Conservation (phyloP, 2,329 filamentous ascomycete species). For the Ophiocordyceps sinensis region DNA sequence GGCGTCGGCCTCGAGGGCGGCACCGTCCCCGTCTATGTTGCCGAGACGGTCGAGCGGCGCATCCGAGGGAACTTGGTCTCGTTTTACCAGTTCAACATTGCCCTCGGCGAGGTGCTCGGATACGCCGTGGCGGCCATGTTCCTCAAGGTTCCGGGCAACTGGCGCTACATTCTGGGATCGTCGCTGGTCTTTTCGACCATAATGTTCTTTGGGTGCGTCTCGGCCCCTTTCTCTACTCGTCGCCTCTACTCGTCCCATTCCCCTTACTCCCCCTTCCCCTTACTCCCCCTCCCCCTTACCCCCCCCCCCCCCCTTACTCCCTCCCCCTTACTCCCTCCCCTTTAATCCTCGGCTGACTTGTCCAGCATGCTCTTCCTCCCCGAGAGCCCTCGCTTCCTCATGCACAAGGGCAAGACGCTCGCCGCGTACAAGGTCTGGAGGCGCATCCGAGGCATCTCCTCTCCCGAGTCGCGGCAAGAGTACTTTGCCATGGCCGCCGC, state of each 20-base stretch:
- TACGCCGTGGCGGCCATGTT: constrained; percentile 63
- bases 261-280: no score
- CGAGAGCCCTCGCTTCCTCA: constrained; percentile 52
- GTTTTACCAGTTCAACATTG: constrained; percentile 64
- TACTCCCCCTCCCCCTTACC: no score
- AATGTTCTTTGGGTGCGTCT: constrained; percentile 22
- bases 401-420: constrained; percentile 43
- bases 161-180: constrained; percentile 60
- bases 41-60: constrained; percentile 53
- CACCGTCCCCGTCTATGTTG: constrained; percentile 62
- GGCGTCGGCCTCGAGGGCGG: constrained; percentile 62
- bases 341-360: background rate
- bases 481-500: constrained; percentile 59
- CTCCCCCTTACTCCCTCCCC: no score
- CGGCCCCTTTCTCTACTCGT: no score
- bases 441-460: constrained; percentile 48
- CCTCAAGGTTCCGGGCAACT: constrained; percentile 52
- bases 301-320: no score
- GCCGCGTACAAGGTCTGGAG: constrained; percentile 52
- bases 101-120: constrained; percentile 57
- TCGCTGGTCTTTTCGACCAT: constrained; percentile 51
- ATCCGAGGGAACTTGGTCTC: constrained; percentile 60
- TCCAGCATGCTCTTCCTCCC: constrained; percentile 57
- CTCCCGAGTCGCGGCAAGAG: constrained; percentile 46
- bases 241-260: no score